Evolutionary conservation across 306 rosid species (phyloP).

Genomic region (Vigna reflexopilosa): DNA sequence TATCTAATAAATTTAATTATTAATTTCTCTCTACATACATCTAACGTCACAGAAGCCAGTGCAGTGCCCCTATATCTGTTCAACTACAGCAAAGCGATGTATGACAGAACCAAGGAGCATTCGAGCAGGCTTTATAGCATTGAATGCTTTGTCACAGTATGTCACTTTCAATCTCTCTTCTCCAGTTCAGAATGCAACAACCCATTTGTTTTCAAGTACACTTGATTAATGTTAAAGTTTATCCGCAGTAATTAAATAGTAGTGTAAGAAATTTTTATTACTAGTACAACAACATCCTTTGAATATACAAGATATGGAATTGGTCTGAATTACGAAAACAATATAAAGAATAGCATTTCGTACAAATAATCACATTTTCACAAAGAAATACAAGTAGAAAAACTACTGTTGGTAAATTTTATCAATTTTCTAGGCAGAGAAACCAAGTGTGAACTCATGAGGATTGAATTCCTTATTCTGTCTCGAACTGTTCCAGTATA

Average conservation of each 20-base stretch:
- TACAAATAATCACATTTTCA: constrained; percentile 43
- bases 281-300: background rate
- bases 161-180: background rate
- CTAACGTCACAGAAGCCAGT: background rate
- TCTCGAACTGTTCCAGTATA: constrained; percentile 20
- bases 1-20: background rate
- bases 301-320: constrained; percentile 40
- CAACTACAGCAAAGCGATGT: background rate
- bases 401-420: constrained; percentile 20
- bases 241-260: background rate
- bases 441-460: constrained; percentile 59
- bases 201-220: constrained; percentile 8
- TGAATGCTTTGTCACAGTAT: background rate
- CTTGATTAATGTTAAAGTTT: background rate
- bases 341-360: constrained; percentile 41
- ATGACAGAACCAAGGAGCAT: background rate
- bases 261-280: background rate
- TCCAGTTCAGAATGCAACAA: background rate
- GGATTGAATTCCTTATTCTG: constrained; percentile 64
- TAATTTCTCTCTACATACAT: constrained; percentile 8
- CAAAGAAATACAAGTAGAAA: constrained; percentile 12
- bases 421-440: constrained; percentile 35
- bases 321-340: constrained; percentile 10
- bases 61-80: background rate
- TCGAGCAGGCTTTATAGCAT: background rate